Base-by-base conservation (phyloP, 306 rosid species). In the Pyrus pyrifolia region DNA sequence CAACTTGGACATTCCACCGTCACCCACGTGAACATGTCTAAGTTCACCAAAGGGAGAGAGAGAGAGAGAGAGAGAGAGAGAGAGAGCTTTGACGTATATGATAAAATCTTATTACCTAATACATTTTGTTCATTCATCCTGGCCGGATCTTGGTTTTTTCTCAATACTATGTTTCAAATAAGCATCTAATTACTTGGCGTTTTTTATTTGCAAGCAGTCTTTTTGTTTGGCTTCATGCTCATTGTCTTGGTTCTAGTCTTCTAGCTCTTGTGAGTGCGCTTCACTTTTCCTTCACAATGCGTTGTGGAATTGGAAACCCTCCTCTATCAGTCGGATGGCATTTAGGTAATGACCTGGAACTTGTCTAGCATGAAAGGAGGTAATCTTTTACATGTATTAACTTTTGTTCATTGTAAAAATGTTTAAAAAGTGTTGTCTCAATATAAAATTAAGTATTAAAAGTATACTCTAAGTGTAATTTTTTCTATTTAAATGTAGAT, bases 151-250 rank as follows among this genome's bases (percentile, higher is more conserved):
- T 74, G 78, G 78, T 70, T 74, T 70, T 59, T 65, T 78, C 74
- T 76, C 19, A 15, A 35, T 12, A 68, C n/a, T 35, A 46, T 10
- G 73, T 69, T 27, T 22, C 72, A 63, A 30, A 82, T 25, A 35
- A 68, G 58, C 46, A 58, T 70, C 53, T 69, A 23, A 35, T n/a
- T 1, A 25, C 40, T 82, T 86, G 90, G 85, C 71, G 13, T 40
- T 81, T 86, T 84, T 79, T 67, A 27, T 79, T 75, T 82, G 70
- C 76, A 61, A 60, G 67, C 51, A 11, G 70, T 62, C 57, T 61
- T 71, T 31, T 79, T 84, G 85, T 82, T 62, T 75, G 80, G 55
- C 72, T 69, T 53, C 33, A 27, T 12, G 71, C 58, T 35, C 13
- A 1, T 8, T 52, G 72, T 62, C 49, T 3, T 63, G 25, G 17